A percentile compares a stretch with the other conserved stretches of the same genome.
Evolutionary conservation across 2,329 filamentous ascomycete species (phyloP).

Genomic region (Colletotrichum sansevieriae): DNA sequence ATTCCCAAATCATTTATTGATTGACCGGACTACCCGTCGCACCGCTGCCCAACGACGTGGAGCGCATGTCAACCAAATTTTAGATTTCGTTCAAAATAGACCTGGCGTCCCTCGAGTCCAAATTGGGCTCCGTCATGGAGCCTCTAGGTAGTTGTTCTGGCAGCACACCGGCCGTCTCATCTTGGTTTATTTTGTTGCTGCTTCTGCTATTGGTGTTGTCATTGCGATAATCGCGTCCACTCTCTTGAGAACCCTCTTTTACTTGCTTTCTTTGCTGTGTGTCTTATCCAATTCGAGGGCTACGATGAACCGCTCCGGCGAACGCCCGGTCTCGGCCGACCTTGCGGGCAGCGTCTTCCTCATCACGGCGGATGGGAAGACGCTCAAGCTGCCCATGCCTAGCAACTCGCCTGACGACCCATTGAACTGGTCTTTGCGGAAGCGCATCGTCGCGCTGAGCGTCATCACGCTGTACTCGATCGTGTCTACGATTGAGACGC

Average conservation of each 20-base stretch:
- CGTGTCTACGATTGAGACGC: slow-evolving; percentile 43
- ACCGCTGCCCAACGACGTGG: not conserved
- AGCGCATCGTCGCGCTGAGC: slow-evolving; percentile 41
- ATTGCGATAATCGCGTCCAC: not conserved
- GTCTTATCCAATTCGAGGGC: not conserved
- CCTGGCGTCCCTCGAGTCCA: not conserved
- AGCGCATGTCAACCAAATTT: slow-evolving; percentile 18
- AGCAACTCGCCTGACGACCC: slow-evolving; percentile 49
- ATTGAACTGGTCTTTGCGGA: slow-evolving; percentile 46
- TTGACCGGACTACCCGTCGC: slow-evolving; percentile 25
- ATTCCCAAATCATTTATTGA: slow-evolving; percentile 25
- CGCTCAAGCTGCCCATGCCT: slow-evolving; percentile 50
- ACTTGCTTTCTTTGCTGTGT: not conserved
- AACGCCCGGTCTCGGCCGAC: slow-evolving; percentile 38
- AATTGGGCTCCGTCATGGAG: not conserved
- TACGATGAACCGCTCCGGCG: slow-evolving; percentile 15
- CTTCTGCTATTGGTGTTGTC: not conserved
- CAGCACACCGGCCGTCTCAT: slow-evolving; percentile 27
- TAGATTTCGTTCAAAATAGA: slow-evolving; percentile 8
- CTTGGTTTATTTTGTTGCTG: slow-evolving; percentile 1
- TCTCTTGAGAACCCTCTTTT: slow-evolving; percentile 7
- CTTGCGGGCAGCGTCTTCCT: slow-evolving; percentile 48
- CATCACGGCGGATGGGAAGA: slow-evolving; percentile 49
- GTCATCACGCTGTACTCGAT: slow-evolving; percentile 43
- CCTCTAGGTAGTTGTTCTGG: slow-evolving; percentile 29